Conservation (phyloP, 208 protist genomes). For the Tritrichomonas musculus region DNA sequence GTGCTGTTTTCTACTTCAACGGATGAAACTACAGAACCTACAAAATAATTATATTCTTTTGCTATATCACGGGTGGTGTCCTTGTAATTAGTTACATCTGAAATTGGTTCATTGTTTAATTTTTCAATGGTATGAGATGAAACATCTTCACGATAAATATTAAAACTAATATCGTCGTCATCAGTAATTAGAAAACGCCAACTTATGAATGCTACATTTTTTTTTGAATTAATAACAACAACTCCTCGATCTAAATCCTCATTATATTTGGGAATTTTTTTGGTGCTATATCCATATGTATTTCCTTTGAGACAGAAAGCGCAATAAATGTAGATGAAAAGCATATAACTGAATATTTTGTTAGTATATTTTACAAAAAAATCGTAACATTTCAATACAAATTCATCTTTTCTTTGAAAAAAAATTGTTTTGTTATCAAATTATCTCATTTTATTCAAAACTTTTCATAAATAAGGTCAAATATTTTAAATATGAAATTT, state of each 20-base stretch:
- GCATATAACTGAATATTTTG: no score
- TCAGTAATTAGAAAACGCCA: constrained; percentile 13
- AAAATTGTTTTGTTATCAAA: no score
- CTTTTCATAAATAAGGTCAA: no score
- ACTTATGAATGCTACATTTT: background rate
- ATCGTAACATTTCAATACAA: no score
- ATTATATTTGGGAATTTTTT: background rate
- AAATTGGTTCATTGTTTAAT: background rate
- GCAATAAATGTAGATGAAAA: no score
- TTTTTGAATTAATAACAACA: background rate
- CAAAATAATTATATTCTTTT: background rate
- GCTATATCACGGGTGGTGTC: background rate
- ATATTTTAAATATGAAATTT: no score
- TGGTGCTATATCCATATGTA: background rate
- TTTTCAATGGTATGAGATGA: background rate
- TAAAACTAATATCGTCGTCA: background rate
- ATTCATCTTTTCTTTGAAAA: no score
- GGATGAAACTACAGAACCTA: background rate
- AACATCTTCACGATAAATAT: background rate
- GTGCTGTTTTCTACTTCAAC: background rate
- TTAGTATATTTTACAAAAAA: no score
- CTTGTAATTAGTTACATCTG: background rate
- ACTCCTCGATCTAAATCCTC: background rate
- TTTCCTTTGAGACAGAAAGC: background rate
- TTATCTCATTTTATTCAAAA: no score